A percentile compares a stretch with the other conserved stretches of the same genome.
These are phyloP conservation scores for Suhomyces sp. DNA, from an alignment of 805 yeast species.

Conservation along the genomic window DNA sequence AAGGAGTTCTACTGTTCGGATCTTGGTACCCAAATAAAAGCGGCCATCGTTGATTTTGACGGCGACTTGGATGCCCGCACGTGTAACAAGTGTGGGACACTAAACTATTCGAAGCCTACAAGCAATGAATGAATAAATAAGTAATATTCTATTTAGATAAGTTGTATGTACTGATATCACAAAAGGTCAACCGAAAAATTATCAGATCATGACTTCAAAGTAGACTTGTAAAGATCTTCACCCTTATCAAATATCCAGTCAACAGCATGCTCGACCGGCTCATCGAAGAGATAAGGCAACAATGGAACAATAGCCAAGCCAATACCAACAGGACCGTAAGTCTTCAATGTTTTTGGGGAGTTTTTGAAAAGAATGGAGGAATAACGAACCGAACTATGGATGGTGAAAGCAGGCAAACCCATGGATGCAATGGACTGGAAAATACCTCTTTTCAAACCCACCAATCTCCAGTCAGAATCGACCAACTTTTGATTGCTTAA, in stretches of 20 bases:
- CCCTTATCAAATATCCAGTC: constrained; percentile 60
- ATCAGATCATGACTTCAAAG: neutral
- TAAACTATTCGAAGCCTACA: constrained; percentile 61
- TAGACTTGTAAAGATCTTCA: constrained; percentile 19
- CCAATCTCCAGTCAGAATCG: constrained; percentile 65
- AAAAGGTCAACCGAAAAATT: neutral
- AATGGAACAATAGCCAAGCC: constrained; percentile 77
- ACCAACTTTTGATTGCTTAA: constrained; percentile 22
- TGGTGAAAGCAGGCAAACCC: constrained; percentile 86
- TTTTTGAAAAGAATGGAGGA: constrained; percentile 62
- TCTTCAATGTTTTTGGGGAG: constrained; percentile 45
- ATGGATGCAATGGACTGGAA: constrained; percentile 81
- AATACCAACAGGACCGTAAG: constrained; percentile 75
- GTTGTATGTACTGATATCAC: neutral
- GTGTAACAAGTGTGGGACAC: constrained; percentile 70
- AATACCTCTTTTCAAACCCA: constrained; percentile 66
- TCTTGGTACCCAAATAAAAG: constrained; percentile 87
- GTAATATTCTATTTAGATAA: neutral
- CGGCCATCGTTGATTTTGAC: constrained; percentile 72
- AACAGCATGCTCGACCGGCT: constrained; percentile 72
- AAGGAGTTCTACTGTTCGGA: constrained; percentile 71
- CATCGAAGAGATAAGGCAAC: constrained; percentile 75
- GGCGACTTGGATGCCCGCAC: constrained; percentile 60
- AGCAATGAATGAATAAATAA: constrained; percentile 20
- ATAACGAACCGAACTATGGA: constrained; percentile 72